Percentiles rank a stretch among this genome's conserved stretches.
Evolutionary conservation across 108 stramenopile genomes (phyloP).

Genomic region (Cyclotella distinguenda): DNA sequence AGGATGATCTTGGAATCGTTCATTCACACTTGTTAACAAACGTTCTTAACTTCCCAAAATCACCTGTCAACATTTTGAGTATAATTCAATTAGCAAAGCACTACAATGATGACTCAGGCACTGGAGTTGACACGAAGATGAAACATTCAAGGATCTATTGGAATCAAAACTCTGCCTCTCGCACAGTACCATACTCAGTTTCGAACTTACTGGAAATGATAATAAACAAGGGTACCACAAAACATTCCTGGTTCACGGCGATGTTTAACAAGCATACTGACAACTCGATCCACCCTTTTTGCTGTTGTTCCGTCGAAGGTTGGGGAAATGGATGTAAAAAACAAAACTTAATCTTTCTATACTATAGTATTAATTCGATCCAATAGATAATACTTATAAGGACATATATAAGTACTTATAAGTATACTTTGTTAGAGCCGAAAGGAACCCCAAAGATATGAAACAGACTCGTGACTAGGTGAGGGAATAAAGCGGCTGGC

Average conservation of each 20-base stretch:
- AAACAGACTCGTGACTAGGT: too few relatives aligned
- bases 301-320: too few relatives aligned
- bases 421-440: too few relatives aligned
- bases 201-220: conserved; percentile 11
- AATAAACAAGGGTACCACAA: not conserved
- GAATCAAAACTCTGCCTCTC: not conserved
- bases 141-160: not conserved
- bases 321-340: too few relatives aligned
- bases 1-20: not conserved
- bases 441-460: too few relatives aligned
- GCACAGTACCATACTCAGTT: not conserved
- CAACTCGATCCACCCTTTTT: too few relatives aligned
- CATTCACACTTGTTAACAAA: not conserved
- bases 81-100: conserved; percentile 3
- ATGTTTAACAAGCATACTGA: too few relatives aligned
- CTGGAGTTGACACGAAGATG: not conserved
- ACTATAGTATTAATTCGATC: too few relatives aligned
- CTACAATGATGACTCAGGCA: not conserved
- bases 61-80: conserved; percentile 9
- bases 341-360: too few relatives aligned
- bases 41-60: conserved; percentile 1
- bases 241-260: conserved; percentile 3
- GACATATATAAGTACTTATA: too few relatives aligned
- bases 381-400: too few relatives aligned
- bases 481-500: too few relatives aligned